Percentiles rank a stretch among this genome's conserved stretches.
phyloP scores from a whole-genome alignment of 345 rosid genomes.

The Nephelium lappaceum region DNA sequence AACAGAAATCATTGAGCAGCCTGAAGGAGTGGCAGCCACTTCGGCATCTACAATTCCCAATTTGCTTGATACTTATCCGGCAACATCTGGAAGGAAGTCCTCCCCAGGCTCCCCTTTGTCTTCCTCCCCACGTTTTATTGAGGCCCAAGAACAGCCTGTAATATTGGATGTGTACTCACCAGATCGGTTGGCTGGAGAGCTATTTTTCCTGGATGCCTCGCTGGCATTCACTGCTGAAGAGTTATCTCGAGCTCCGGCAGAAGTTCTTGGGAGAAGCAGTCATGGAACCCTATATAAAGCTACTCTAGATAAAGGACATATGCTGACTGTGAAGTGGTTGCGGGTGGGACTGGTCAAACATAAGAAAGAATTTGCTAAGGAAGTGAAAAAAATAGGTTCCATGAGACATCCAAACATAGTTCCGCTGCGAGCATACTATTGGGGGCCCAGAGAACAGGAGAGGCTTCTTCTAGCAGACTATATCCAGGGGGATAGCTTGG shows the following conservation, averaged over 20 bases:
- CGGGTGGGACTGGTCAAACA: slow-evolving; percentile 88
- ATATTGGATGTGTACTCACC: slow-evolving; percentile 88
- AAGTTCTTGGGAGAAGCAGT: slow-evolving; percentile 98
- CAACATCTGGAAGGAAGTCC: slow-evolving; percentile 72
- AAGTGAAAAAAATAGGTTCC: slow-evolving; percentile 81
- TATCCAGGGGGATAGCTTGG: slow-evolving; percentile 89
- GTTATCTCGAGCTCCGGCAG: slow-evolving; percentile 96
- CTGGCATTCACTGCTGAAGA: slow-evolving; percentile 85
- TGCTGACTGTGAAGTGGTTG: slow-evolving; percentile 94
- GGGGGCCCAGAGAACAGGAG: slow-evolving; percentile 97
- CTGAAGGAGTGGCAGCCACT: slow-evolving; percentile 34
- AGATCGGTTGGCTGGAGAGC: slow-evolving; percentile 91
- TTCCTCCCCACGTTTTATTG: slow-evolving; percentile 73
- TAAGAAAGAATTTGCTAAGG: slow-evolving; percentile 90
- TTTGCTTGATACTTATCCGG: slow-evolving; percentile 55
- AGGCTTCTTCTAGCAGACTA: slow-evolving; percentile 88
- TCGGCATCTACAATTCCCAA: slow-evolving; percentile 51
- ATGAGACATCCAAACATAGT: slow-evolving; percentile 74
- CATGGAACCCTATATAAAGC: slow-evolving; percentile 95
- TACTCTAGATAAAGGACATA: slow-evolving; percentile 74
- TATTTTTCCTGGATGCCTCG: slow-evolving; percentile 76
- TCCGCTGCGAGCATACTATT: slow-evolving; percentile 84
- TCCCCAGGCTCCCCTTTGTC: slow-evolving; percentile 78
- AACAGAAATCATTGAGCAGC: slow-evolving; percentile 65
- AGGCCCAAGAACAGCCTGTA: slow-evolving; percentile 62